Base-by-base conservation (phyloP, 805 yeast species). In the Saccharomycopsis fermentans region DNA sequence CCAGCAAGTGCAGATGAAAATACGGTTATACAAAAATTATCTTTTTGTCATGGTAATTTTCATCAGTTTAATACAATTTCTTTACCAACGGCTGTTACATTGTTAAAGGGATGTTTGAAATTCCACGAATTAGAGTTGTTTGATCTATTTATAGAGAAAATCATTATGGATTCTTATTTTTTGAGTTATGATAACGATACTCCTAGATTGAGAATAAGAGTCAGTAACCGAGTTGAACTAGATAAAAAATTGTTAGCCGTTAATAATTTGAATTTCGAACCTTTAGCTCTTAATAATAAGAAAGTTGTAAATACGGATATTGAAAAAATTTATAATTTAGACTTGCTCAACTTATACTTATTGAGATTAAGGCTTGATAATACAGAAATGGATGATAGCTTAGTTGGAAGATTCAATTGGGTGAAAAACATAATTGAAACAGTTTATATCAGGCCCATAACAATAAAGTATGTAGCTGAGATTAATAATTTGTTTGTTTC, bases 361-460 rank as follows among this genome's bases (percentile, higher is more conserved):
- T 8, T 43, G 24, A 43, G 50, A 16, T 6, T 43, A 1, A 1
- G 29, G 2, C 12, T 26, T 6, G 14, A 5, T 19, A 19, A 50
- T 11, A 56, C 29, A 6, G 27, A 19, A 24, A 16, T 12, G 5
- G 19, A 14, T 24, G 32, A 55, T 4, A 16, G 29, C 16, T 17
- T 40, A 16, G 29, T 12, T 6, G 55, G 35, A 21, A 47, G 36
- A 39, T 40, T 56, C 14, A n/a, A 50, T 5, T 56, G 58, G 58
- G 19, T 32, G 8, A 34, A 19, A 24, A 34, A 37, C 12, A 1
- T 56, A 12, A 27, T 56, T 17, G 55, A 56, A 21, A 24, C 32
- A 17, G 34, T 56, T 9, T 50, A 56, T 36, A 29, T 54, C 6
- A 54, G 52, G 27, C 60, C 60, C 3, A 17, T 58, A 37, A 29